These are phyloP conservation scores for Penicillium diatomitis DNA, from an alignment of 495 filamentous ascomycete species.

Conservation along the genomic window DNA sequence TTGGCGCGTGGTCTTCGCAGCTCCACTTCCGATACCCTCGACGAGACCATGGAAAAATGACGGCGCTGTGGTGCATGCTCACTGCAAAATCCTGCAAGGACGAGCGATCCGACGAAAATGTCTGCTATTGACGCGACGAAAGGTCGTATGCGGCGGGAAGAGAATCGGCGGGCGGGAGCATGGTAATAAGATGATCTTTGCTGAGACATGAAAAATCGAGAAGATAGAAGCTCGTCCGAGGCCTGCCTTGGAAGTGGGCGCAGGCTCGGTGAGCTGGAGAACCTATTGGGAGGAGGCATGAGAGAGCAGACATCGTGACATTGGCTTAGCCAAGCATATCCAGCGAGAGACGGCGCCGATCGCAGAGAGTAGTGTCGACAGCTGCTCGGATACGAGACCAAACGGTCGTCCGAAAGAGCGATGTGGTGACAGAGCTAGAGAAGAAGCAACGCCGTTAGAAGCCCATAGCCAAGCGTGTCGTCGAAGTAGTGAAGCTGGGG, in stretches of 20 bases:
- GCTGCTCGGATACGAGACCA: constrained; percentile 9
- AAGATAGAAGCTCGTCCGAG: constrained; percentile 30
- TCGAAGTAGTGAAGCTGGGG: not conserved
- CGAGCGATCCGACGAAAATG: constrained; percentile 56
- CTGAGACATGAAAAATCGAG: constrained; percentile 25
- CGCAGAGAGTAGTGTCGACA: constrained; percentile 4
- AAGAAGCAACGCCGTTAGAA: not conserved
- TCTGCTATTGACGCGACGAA: constrained; percentile 36
- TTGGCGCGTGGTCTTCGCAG: constrained; percentile 12
- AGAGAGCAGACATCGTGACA: constrained; percentile 54
- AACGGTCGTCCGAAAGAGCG: not conserved
- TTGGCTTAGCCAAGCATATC: constrained; percentile 34
- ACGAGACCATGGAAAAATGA: constrained; percentile 20
- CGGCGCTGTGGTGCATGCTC: constrained; percentile 39
- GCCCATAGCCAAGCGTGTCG: no score
- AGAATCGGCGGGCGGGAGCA: constrained; percentile 26
- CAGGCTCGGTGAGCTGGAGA: constrained; percentile 44
- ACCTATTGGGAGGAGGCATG: constrained; percentile 54
- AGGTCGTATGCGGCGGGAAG: constrained; percentile 33
- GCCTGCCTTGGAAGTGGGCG: constrained; percentile 38
- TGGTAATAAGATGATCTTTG: constrained; percentile 19
- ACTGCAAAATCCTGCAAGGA: constrained; percentile 52
- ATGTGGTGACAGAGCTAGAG: not conserved
- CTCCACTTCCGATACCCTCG: constrained; percentile 5
- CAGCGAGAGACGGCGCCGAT: constrained; percentile 16